Conservation (phyloP, 2,329 filamentous ascomycete species). For the Daldinia eschscholtzii region DNA sequence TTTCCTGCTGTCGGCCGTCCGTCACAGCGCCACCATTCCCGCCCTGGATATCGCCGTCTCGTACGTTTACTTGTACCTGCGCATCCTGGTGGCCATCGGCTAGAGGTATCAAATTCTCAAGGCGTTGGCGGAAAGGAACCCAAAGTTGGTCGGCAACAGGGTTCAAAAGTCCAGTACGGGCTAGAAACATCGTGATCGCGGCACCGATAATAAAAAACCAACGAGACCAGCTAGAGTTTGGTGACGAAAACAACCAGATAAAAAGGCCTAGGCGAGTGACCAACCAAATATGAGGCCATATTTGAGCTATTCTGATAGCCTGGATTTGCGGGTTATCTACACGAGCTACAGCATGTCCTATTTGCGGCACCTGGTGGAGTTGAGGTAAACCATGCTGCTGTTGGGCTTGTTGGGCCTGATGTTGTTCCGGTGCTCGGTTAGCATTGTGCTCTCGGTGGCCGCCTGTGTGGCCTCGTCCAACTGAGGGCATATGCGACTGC, state of each 20-base stretch:
- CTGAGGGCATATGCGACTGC: conserved; percentile 27
- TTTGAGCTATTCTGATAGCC: conserved; percentile 56
- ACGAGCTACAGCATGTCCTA: conserved; percentile 48
- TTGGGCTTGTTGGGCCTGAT: conserved; percentile 48
- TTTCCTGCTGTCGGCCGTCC: conserved; percentile 48
- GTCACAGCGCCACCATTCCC: conserved; percentile 46
- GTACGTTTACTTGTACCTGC: conserved; percentile 46
- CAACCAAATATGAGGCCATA: conserved; percentile 75
- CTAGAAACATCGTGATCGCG: conserved; percentile 68
- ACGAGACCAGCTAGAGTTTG: conserved; percentile 69
- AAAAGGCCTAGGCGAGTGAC: conserved; percentile 69
- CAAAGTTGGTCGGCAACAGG: conserved; percentile 67
- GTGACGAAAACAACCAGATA: conserved; percentile 74
- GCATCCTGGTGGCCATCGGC: conserved; percentile 54
- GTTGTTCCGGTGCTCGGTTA: conserved; percentile 48
- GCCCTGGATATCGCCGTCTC: conserved; percentile 50
- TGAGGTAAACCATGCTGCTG: conserved; percentile 48
- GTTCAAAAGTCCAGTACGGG: conserved; percentile 71
- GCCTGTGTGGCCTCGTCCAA: conserved; percentile 32
- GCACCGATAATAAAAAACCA: conserved; percentile 68
- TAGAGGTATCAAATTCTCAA: conserved; percentile 70
- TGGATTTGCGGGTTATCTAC: conserved; percentile 51
- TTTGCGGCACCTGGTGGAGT: conserved; percentile 49
- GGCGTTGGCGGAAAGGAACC: conserved; percentile 68
- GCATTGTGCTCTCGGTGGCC: conserved; percentile 44